phyloP scores from a whole-genome alignment of 106 monocot species.

The Dendrobium nobile region DNA sequence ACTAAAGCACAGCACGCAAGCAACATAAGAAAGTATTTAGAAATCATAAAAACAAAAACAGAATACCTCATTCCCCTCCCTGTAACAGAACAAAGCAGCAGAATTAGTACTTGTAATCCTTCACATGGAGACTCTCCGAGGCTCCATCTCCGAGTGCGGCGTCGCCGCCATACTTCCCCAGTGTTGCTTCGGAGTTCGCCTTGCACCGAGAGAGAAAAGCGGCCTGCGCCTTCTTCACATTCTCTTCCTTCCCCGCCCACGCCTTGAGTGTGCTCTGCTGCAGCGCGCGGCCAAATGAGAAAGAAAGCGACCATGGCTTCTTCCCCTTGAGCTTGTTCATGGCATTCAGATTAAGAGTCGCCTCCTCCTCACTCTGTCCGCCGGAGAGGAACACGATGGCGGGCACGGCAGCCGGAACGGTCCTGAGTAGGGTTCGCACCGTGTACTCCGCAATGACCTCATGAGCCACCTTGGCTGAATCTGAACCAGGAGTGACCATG shows the following conservation, averaged over 20 bases:
- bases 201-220: slow-evolving; percentile 31
- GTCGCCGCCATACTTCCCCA: slow-evolving; percentile 37
- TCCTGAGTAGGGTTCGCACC: slow-evolving; percentile 21
- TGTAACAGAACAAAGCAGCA: not conserved
- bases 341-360: slow-evolving; percentile 32
- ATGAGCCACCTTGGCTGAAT: slow-evolving; percentile 28
- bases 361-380: slow-evolving; percentile 40
- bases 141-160: slow-evolving; percentile 23
- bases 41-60: not conserved
- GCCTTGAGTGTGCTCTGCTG: slow-evolving; percentile 30
- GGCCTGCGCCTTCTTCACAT: slow-evolving; percentile 24
- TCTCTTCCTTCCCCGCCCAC: slow-evolving; percentile 34
- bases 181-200: slow-evolving; percentile 37
- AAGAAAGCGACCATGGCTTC: slow-evolving; percentile 35
- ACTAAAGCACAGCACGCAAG: not conserved
- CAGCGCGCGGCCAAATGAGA: slow-evolving; percentile 31
- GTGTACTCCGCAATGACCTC: slow-evolving; percentile 35
- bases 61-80: not conserved
- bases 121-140: slow-evolving; percentile 39
- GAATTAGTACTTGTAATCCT: slow-evolving; percentile 38
- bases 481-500: slow-evolving; percentile 48
- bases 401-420: slow-evolving; percentile 26
- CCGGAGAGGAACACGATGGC: slow-evolving; percentile 37
- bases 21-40: not conserved
- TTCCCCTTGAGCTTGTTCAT: slow-evolving; percentile 32